These are phyloP conservation scores for Silene coronaria DNA, from an alignment of 179 eudicot genomes.

Conservation along the genomic window DNA sequence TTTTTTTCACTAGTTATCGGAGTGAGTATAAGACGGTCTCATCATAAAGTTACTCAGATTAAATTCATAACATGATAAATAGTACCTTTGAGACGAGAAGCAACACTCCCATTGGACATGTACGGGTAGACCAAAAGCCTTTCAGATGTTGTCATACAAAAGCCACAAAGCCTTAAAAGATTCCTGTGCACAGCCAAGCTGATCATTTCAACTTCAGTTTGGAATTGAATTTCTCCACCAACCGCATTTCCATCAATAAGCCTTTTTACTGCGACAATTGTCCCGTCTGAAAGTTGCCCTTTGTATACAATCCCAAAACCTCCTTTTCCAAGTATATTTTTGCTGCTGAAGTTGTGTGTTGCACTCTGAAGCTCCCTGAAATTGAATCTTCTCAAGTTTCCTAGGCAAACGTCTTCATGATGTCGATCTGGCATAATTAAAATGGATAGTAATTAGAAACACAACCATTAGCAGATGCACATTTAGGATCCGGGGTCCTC, in stretches of 20 bases:
- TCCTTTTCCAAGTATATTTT: constrained; percentile 79
- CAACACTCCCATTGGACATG: constrained; percentile 91
- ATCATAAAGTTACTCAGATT: too few species aligned
- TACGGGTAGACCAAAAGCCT: constrained; percentile 80
- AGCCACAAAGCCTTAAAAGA: constrained; percentile 71
- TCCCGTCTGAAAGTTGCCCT: constrained; percentile 67
- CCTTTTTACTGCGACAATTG: constrained; percentile 74
- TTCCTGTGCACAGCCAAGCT: constrained; percentile 85
- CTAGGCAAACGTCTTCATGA: constrained; percentile 57
- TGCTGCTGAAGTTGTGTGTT: constrained; percentile 70
- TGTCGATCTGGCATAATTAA: constrained; percentile 52
- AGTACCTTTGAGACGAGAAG: constrained; percentile 81
- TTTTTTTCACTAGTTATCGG: too few species aligned
- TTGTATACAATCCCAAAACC: constrained; percentile 87
- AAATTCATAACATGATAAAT: not conserved
- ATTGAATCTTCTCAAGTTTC: constrained; percentile 62
- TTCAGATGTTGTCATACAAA: constrained; percentile 61
- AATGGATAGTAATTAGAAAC: not conserved
- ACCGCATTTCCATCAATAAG: constrained; percentile 62
- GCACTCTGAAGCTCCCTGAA: constrained; percentile 69
- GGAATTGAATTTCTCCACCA: constrained; percentile 82
- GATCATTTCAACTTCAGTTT: constrained; percentile 90
- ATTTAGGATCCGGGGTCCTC: too few species aligned
- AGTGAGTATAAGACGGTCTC: not conserved
- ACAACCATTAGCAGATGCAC: too few species aligned